Conservation (phyloP, 768 basidiomycete species). For the Termitomyces sp. region DNA sequence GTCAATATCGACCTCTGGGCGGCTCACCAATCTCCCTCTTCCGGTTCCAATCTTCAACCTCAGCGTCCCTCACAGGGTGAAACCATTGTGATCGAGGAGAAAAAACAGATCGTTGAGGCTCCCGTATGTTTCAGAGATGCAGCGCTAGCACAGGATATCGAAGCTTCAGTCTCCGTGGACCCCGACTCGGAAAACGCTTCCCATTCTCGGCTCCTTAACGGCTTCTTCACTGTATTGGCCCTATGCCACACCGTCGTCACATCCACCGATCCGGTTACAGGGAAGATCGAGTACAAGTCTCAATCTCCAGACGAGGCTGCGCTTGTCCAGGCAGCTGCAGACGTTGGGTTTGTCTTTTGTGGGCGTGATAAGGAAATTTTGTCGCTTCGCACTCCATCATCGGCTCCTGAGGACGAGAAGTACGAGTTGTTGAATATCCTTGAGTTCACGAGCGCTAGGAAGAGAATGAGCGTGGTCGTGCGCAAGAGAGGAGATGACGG, state of each 20-base stretch:
- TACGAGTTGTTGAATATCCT: constrained; percentile 90
- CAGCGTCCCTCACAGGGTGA: constrained; percentile 6
- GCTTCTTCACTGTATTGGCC: constrained; percentile 87
- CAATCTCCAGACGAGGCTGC: constrained; percentile 98
- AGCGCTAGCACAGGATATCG: constrained; percentile 57
- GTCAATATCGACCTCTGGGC: constrained; percentile 20
- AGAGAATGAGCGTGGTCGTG: constrained; percentile 92
- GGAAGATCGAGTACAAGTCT: constrained; percentile 84
- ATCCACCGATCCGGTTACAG: constrained; percentile 57
- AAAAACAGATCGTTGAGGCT: constrained; percentile 8
- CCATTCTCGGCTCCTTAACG: constrained; percentile 66
- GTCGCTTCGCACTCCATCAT: constrained; percentile 70
- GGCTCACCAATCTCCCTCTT: constrained; percentile 13
- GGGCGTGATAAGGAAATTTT: constrained; percentile 82
- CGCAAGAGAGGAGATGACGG: constrained; percentile 59
- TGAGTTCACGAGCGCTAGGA: constrained; percentile 89
- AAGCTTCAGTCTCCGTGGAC: constrained; percentile 44
- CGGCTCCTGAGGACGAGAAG: constrained; percentile 48
- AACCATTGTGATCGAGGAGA: background rate
- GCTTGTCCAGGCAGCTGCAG: constrained; percentile 92
- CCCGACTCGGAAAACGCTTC: constrained; percentile 39
- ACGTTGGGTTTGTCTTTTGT: constrained; percentile 88
- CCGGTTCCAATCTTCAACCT: constrained; percentile 14
- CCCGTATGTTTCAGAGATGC: constrained; percentile 47
- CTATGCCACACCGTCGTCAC: constrained; percentile 94